These are phyloP conservation scores for Cardamine chenopodiifolia DNA, from an alignment of 345 rosid genomes.

Conservation along the genomic window DNA sequence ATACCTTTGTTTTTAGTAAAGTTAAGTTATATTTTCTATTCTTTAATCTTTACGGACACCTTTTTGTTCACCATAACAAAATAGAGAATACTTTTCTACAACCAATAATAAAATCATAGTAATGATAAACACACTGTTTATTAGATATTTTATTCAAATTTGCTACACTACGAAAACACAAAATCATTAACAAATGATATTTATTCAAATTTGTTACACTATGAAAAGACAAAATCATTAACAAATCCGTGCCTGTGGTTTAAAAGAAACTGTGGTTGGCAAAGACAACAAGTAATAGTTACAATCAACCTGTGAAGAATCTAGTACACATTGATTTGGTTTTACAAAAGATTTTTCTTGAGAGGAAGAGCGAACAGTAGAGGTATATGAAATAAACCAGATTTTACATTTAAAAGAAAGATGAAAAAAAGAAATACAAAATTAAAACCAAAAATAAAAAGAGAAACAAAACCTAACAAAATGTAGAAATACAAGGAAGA, in stretches of 20 bases:
- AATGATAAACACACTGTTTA: neutral
- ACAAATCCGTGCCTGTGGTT: neutral
- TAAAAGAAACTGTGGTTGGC: neutral
- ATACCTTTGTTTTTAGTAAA: neutral
- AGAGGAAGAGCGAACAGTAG: neutral
- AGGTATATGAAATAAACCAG: conserved; percentile 25
- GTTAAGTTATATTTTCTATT: too few relatives aligned
- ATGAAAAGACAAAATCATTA: neutral
- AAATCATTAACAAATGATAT: too few relatives aligned
- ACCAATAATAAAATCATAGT: neutral
- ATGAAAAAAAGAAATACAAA: conserved; percentile 8
- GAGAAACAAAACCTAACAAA: conserved; percentile 1
- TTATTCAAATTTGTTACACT: neutral
- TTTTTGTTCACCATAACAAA: conserved; percentile 12
- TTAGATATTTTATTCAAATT: neutral
- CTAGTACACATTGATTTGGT: neutral
- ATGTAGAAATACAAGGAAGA: conserved; percentile 8
- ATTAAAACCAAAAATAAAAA: conserved; percentile 32
- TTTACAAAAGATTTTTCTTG: neutral
- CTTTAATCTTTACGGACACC: too few relatives aligned
- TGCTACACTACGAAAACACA: neutral
- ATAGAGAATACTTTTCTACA: neutral
- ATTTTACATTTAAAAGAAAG: conserved; percentile 33
- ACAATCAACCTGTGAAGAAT: neutral
- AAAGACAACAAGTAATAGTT: neutral